Base-by-base conservation (phyloP, 1,284 basidiomycete genomes). In the Ustilago crameri region DNA sequence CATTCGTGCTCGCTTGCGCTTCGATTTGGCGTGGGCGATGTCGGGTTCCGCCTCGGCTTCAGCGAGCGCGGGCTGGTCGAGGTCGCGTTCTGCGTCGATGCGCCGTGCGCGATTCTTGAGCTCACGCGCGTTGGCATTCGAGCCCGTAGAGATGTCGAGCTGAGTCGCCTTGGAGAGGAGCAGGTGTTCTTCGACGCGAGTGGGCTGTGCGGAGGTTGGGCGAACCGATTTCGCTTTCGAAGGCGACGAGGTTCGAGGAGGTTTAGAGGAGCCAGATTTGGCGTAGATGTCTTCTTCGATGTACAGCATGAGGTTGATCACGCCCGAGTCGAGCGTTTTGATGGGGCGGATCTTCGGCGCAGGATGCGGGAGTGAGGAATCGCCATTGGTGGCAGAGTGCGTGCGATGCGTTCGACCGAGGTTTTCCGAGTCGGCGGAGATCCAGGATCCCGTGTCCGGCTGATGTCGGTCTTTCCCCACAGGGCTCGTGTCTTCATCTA, bases 401-500 rank as follows among this genome's bases (percentile, higher is more conserved):
- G 30, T 8, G 3, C 56, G n/a, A 32, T 53, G 47, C 0, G 47
- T 35, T n/a, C 63, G 54, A 9, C 66, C 55, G 3, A 66, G 45
- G 18, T 53, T 62, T 8, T 65, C 68, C 1, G 27, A 40, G 27
- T 72, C 74, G 1, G 74, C 69, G 3, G 61, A 57, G 1, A 75
- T 60, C 73, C 73, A 75, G 37, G 65, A 54, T 2, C 69, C 73
- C 5, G 66, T 67, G 8, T 23, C 44, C 12, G 74, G 59, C 18
- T 66, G 42, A 34, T 72, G 46, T 4, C 45, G 27, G 34, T 61
- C 65, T 26, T 58, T 54, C 0, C 61, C 61, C 1, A 24, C 17
- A 2, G 65, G 68, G 14, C 50, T 30, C 1, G 40, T 63, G 10
- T 51, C 86, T 38, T 89, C 88, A 62, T 93, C 91, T 66, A 88